Evolutionary conservation across 1,284 basidiomycete genomes (phyloP), one percentile per base, ranked within the genome.

Genomic region (Heimioporus retisporus): DNA sequence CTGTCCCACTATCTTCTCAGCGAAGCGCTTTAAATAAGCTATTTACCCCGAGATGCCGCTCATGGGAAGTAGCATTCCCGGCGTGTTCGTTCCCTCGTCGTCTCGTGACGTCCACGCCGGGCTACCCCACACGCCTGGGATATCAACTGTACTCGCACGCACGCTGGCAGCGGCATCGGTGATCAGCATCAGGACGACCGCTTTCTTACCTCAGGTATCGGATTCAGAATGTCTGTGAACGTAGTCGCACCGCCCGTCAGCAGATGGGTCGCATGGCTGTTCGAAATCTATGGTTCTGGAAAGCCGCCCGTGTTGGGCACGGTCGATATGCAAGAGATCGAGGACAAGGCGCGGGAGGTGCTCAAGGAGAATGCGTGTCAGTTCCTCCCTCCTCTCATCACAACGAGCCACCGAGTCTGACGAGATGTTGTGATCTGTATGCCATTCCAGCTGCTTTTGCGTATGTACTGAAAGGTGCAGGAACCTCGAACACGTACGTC

Each of bases 381-480:
- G 77, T 55, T 40, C 35, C 23, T 8, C 13, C 43, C 42, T 40
- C 8, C 10, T 55, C 7, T 23, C 19, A 6, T 19, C 4, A 7
- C 55, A 57, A 25, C n/a, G 18, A 2, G 43, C 50, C 19, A 11
- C 31, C 15, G 51, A 67, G 21, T 16, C 25, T 6, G 42, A 31
- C 2, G 15, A 11, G 25, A 28, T 19, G 11, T 48, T 56, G 14
- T 23, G 44, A 55, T 13, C 10, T 8, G 14, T n/a, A 57, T 43
- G 11, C 61, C 55, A 61, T 58, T 57, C 21, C 44, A 92, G 91
- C 83, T 14, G 85, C 88, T 19, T 93, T 89, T 78, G 77, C 83
- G 75, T 93, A 91, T 69, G 86, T 89, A 8, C 83, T 83, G 62
- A 90, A 89, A 53, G 87, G 85, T 67, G 91, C 92, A 6, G 92